Conservation (phyloP, 2,329 filamentous ascomycete genomes). For the Calonectria honghensis region DNA sequence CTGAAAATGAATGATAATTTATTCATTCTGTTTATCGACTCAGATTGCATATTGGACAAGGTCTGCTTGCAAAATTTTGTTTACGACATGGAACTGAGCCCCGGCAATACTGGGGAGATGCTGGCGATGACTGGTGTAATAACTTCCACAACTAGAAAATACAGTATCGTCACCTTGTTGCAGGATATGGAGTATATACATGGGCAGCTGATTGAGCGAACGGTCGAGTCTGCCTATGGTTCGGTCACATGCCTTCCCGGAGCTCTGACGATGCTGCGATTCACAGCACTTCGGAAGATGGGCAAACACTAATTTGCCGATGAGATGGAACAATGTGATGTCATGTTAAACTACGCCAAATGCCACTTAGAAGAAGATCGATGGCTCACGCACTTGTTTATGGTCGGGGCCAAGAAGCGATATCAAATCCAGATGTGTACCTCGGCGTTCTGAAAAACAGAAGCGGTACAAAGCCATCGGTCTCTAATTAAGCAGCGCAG, state of each 20-base stretch:
- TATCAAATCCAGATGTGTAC: conserved; percentile 99
- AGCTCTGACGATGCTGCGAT: conserved; percentile 95
- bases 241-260: conserved; percentile 96
- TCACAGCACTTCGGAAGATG: conserved; percentile 97
- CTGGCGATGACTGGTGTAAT: conserved; percentile 98
- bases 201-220: conserved; percentile 95
- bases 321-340: conserved; percentile 95
- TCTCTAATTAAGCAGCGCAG: conserved; percentile 95
- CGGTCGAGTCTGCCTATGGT: conserved; percentile 95
- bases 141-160: conserved; percentile 92
- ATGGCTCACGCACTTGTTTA: conserved; percentile 98
- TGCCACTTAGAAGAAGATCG: conserved; percentile 96
- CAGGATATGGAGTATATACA: conserved; percentile 99
- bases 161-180: conserved; percentile 91
- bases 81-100: conserved; percentile 98
- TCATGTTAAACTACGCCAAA: conserved; percentile 97
- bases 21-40: conserved; percentile 98
- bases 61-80: conserved; percentile 98
- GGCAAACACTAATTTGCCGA: conserved; percentile 99
- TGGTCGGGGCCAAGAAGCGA: conserved; percentile 94
- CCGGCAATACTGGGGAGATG: conserved; percentile 93
- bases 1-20: conserved; percentile 91
- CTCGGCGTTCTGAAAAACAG: conserved; percentile 98
- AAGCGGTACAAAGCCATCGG: conserved; percentile 91
- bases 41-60: conserved; percentile 93